phyloP scores from a whole-genome alignment of 192 early-diverging fungal genomes.

The Jimgerdemannia flammicorona region DNA sequence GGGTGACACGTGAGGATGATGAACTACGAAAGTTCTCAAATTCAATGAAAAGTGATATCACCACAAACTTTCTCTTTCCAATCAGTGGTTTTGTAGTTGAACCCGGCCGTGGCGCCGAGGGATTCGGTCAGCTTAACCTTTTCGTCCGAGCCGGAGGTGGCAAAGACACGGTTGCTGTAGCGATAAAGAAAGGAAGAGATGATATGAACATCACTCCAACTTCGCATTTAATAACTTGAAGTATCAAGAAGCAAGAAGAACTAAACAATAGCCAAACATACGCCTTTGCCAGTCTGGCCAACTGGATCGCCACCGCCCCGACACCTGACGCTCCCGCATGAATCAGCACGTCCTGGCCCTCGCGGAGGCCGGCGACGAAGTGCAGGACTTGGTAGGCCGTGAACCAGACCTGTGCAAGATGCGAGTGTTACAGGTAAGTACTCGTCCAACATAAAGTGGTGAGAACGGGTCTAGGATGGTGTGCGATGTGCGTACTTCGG shows the following conservation, averaged over 20 bases:
- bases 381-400: constrained; percentile 75
- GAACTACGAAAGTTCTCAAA: background rate
- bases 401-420: constrained; percentile 54
- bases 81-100: constrained; percentile 74
- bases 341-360: constrained; percentile 65
- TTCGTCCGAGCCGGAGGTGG: constrained; percentile 60
- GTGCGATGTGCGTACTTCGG: constrained; percentile 57
- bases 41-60: background rate
- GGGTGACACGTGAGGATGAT: background rate
- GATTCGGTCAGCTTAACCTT: constrained; percentile 63
- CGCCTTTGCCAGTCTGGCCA: constrained; percentile 62
- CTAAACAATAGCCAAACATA: constrained; percentile 12
- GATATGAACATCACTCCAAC: too few species aligned
- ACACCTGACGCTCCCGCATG: constrained; percentile 81
- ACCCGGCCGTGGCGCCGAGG: constrained; percentile 66
- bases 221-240: background rate
- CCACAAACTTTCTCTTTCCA: constrained; percentile 45
- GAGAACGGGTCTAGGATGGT: too few species aligned
- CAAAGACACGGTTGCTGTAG: constrained; percentile 53
- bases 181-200: background rate
- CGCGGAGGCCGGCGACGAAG: constrained; percentile 49
- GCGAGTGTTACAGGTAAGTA: constrained; percentile 3
- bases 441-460: too few species aligned
- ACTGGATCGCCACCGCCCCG: constrained; percentile 75
- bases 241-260: background rate